These are phyloP conservation scores for Calamus simplicifolius DNA, from an alignment of 176 grass and related monocot species.

Conservation along the genomic window DNA sequence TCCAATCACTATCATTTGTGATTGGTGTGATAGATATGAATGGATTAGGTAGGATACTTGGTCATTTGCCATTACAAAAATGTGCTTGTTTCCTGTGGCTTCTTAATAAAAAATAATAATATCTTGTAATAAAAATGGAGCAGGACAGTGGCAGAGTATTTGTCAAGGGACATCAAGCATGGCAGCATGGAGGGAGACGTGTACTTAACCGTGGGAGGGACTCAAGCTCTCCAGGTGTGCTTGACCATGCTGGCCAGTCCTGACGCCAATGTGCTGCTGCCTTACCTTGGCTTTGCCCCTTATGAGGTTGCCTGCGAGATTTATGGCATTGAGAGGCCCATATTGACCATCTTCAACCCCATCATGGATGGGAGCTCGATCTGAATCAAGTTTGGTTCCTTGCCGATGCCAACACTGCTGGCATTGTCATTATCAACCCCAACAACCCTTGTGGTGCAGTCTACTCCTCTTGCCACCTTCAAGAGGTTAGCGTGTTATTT, in stretches of 20 bases:
- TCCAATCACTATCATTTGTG: no score
- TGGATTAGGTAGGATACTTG: no score
- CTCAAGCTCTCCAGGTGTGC: slow-evolving; percentile 51
- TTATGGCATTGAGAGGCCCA: slow-evolving; percentile 51
- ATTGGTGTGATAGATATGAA: no score
- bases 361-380: slow-evolving; percentile 47
- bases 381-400: slow-evolving; percentile 30
- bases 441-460: slow-evolving; percentile 74
- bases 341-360: slow-evolving; percentile 63
- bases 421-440: slow-evolving; percentile 79
- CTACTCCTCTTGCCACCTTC: slow-evolving; percentile 50
- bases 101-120: no score
- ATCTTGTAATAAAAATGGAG: not conserved
- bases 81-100: no score
- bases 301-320: slow-evolving; percentile 68
- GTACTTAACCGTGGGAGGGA: slow-evolving; percentile 62
- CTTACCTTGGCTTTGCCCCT: slow-evolving; percentile 60
- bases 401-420: slow-evolving; percentile 38
- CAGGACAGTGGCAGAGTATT: slow-evolving; percentile 55
- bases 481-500: slow-evolving; percentile 23
- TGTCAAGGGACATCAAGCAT: slow-evolving; percentile 40
- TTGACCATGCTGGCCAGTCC: slow-evolving; percentile 54
- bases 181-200: slow-evolving; percentile 39
- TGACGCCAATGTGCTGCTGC: slow-evolving; percentile 56
- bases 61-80: no score